A percentile compares a stretch with the other conserved stretches of the same genome.
Evolutionary conservation across 768 basidiomycete species (phyloP).

Genomic region (Suillus clintonianus): DNA sequence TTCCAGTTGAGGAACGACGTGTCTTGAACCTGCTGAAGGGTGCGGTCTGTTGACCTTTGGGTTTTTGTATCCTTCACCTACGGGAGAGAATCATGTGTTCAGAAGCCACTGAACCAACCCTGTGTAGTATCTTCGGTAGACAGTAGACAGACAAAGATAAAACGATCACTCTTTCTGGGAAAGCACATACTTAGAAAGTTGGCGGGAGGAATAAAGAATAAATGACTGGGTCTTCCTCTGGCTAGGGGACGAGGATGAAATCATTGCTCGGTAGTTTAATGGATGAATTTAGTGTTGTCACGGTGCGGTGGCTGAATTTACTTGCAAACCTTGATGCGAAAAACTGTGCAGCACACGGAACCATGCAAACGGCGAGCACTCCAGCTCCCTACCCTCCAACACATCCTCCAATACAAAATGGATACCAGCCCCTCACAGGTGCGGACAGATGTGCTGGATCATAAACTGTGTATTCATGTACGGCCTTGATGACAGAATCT

Average conservation of each 20-base stretch:
- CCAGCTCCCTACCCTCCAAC: conserved; percentile 37
- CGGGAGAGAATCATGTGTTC: not conserved
- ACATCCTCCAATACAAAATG: conserved; percentile 38
- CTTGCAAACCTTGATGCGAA: conserved; percentile 60
- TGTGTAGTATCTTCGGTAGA: not conserved
- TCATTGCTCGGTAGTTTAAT: not conserved
- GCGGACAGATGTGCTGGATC: conserved; percentile 27
- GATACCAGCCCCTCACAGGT: conserved; percentile 38
- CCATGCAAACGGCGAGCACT: conserved; percentile 54
- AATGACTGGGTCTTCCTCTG: not conserved
- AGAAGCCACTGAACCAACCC: not conserved
- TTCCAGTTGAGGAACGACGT: not conserved
- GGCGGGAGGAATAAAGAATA: not conserved
- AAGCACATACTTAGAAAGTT: not conserved
- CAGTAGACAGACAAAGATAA: not conserved
- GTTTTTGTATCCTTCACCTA: not conserved
- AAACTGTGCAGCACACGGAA: conserved; percentile 75
- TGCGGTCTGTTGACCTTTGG: not conserved
- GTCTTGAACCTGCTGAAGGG: not conserved
- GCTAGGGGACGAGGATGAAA: not conserved
- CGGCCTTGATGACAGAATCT: conserved; percentile 33
- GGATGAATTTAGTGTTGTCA: not conserved
- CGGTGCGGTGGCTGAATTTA: conserved; percentile 1
- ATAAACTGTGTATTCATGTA: conserved; percentile 25
- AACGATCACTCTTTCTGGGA: not conserved